Base-by-base conservation (phyloP, 2,329 filamentous ascomycete genomes). In the Venturia carpophila region DNA sequence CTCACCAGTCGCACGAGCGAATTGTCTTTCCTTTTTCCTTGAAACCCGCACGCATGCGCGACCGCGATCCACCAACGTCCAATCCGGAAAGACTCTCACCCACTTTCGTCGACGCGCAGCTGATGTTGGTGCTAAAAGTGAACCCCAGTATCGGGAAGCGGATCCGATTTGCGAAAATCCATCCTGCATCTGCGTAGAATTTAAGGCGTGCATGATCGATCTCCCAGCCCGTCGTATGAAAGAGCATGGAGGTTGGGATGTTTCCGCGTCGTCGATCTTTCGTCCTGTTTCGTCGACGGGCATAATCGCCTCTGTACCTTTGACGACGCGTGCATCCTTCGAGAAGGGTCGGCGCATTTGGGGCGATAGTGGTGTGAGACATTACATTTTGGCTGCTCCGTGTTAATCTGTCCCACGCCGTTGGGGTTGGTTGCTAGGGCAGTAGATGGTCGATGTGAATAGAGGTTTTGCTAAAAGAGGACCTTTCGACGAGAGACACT, bases 111-210 rank as follows among this genome's bases (percentile, higher is more conserved):
- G n/a, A 55, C 24, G 24, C 30, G 49, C 49, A 55, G 49, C n/a
- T 1, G 24, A 34, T 21, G 52, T 37, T n/a, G 52, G 4, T 37
- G 30, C 30, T 37, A 34, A n/a, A 34, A 58, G 27, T 37, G 52
- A 58, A 58, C 52, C 52, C 52, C 37, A n/a, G 52, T 4, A 37
- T 27, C 17, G 6, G 52, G 52, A 37, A 58, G 1, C 5, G 30
- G 27, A 58, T 58, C 52, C 52, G 52, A 58, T 58, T 58, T n/a
- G 52, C 17, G 19, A 5, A 21, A 4, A 37, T 10, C 2, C 4
- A 19, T 37, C 52, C 19, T 58, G 52, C 52, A 58, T 58, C 30
- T 58, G 52, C 52, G 52, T 37, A 58, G 30, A 58, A 19, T 58
- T 58, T 17, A 24, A 10, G 37, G 52, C 52, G 7, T 52, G 52